A percentile compares a stretch with the other conserved stretches of the same genome.
phyloP scores from a whole-genome alignment of 1,284 basidiomycete species.

The Cerioporus squamosus region DNA sequence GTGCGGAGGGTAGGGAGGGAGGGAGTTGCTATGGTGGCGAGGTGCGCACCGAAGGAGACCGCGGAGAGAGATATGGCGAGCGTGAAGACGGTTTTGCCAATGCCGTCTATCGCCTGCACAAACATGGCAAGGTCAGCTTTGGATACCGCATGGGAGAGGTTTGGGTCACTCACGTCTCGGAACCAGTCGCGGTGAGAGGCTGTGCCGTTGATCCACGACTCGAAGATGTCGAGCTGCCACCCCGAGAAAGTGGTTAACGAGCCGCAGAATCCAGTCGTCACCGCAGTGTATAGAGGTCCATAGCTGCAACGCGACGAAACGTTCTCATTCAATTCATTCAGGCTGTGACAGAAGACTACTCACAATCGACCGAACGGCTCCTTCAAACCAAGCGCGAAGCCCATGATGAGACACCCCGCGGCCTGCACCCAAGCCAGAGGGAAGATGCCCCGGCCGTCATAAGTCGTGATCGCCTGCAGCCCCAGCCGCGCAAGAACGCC shows the following conservation, averaged over 20 bases:
- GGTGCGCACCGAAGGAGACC: constrained; percentile 61
- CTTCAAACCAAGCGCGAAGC: constrained; percentile 71
- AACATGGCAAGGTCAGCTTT: not conserved
- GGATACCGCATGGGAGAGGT: not conserved
- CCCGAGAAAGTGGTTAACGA: constrained; percentile 96
- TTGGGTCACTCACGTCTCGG: constrained; percentile 66
- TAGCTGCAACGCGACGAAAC: constrained; percentile 56
- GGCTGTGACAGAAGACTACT: constrained; percentile 36
- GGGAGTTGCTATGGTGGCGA: constrained; percentile 49
- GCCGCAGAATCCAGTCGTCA: constrained; percentile 95
- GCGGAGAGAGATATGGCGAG: constrained; percentile 72
- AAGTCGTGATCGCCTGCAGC: constrained; percentile 70
- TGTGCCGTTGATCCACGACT: constrained; percentile 80
- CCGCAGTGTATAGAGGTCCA: constrained; percentile 84
- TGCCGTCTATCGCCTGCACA: constrained; percentile 86
- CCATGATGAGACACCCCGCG: constrained; percentile 93
- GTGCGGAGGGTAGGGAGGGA: constrained; percentile 44
- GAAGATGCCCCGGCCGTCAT: constrained; percentile 80
- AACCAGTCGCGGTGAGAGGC: constrained; percentile 69
- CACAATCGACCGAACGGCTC: constrained; percentile 77
- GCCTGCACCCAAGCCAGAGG: constrained; percentile 89
- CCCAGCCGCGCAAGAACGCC: constrained; percentile 83
- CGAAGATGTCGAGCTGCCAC: constrained; percentile 92
- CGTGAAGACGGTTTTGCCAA: constrained; percentile 84
- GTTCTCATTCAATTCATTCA: not conserved